Evolutionary conservation across 2,329 filamentous ascomycete genomes (phyloP).

Genomic region (Knoxdaviesia capensis): DNA sequence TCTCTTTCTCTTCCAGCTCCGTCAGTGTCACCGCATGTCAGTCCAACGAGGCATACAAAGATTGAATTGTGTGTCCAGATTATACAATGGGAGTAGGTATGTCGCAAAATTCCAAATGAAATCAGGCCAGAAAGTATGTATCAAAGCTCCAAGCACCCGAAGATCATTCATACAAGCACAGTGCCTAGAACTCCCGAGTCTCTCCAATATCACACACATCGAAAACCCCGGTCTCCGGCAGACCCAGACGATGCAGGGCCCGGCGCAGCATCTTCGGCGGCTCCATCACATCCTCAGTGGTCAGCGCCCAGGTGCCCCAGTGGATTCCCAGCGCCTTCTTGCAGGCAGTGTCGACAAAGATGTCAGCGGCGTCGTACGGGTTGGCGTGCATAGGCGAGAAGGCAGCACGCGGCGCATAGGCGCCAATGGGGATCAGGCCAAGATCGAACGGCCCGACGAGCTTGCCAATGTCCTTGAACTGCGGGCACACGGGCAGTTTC

Average conservation of each 20-base stretch:
- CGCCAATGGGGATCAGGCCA: constrained; percentile 82
- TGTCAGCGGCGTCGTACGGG: constrained; percentile 73
- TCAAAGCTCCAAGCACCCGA: too few relatives aligned
- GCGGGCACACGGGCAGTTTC: constrained; percentile 54
- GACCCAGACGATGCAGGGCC: constrained; percentile 45
- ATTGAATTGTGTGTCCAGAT: too few relatives aligned
- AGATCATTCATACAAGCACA: too few relatives aligned
- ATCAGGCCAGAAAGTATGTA: too few relatives aligned
- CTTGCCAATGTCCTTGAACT: constrained; percentile 67
- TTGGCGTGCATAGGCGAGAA: constrained; percentile 75
- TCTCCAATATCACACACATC: constrained; percentile 74
- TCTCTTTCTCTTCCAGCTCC: too few relatives aligned
- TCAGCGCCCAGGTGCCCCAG: constrained; percentile 82
- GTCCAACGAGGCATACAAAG: too few relatives aligned
- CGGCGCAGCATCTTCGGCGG: constrained; percentile 54
- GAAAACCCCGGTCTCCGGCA: constrained; percentile 55
- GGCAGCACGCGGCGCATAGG: constrained; percentile 52
- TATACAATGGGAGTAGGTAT: too few relatives aligned
- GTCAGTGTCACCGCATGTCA: too few relatives aligned
- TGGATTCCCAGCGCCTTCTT: constrained; percentile 67
- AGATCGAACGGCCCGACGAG: constrained; percentile 74
- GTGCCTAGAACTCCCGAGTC: constrained; percentile 46
- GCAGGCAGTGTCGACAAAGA: constrained; percentile 71
- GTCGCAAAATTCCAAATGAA: too few relatives aligned
- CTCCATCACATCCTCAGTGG: constrained; percentile 67